Conservation (phyloP, 2,329 filamentous ascomycete genomes). For the Exophiala spinifera region DNA sequence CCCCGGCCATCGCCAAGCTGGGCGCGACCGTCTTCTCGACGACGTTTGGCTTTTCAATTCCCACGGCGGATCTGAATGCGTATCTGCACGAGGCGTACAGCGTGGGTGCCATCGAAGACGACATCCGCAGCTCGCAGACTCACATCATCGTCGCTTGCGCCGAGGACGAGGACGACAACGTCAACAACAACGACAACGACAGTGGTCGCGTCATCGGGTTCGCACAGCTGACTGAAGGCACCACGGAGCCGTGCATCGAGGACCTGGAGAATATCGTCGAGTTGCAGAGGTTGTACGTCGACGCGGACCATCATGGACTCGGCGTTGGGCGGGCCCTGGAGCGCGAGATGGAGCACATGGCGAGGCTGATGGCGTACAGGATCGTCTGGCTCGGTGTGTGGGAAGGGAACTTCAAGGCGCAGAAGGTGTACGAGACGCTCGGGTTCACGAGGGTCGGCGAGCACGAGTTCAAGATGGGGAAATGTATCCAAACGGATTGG, state of each 20-base stretch:
- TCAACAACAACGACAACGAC: not conserved
- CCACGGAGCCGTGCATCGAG: conserved; percentile 21
- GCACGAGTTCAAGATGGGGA: conserved; percentile 27
- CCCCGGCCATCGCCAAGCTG: conserved; percentile 17
- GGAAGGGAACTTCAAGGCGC: conserved; percentile 27
- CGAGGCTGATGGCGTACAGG: conserved; percentile 12
- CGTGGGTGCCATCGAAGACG: conserved; percentile 16
- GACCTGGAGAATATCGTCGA: conserved; percentile 16
- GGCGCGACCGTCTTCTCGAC: conserved; percentile 22
- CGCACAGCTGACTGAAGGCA: conserved; percentile 22
- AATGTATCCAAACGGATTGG: conserved; percentile 27
- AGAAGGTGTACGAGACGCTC: conserved; percentile 21
- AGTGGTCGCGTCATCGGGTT: conserved; percentile 18
- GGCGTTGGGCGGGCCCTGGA: conserved; percentile 18
- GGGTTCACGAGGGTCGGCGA: conserved; percentile 22
- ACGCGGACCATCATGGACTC: conserved; percentile 12
- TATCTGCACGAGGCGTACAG: conserved; percentile 22
- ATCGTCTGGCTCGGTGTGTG: conserved; percentile 25
- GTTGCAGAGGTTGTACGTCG: conserved; percentile 25
- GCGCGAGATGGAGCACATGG: conserved; percentile 10
- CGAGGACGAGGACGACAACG: not conserved
- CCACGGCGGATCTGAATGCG: conserved; percentile 17
- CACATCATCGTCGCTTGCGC: conserved; percentile 22
- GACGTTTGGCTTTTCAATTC: conserved; percentile 26
- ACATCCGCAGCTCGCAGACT: conserved; percentile 11